phyloP scores from a whole-genome alignment of 805 yeast genomes.

The Tanozyma kutaoensis region DNA sequence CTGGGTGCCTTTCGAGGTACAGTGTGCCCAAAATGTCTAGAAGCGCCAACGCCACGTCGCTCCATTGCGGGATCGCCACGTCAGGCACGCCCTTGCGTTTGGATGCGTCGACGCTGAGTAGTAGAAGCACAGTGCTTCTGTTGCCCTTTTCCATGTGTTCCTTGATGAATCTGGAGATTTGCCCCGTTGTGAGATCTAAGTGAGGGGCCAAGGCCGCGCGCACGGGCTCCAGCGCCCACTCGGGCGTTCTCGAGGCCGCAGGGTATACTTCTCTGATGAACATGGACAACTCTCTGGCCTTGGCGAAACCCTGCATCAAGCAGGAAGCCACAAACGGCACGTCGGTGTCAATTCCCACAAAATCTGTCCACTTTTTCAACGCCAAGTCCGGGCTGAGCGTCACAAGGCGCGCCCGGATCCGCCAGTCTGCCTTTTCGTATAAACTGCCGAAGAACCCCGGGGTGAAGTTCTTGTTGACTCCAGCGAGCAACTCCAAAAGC shows the following conservation, averaged over 20 bases:
- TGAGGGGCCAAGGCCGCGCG: too few relatives aligned
- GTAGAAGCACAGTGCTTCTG: too few relatives aligned
- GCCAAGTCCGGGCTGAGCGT: constrained; percentile 48
- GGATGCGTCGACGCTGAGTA: too few relatives aligned
- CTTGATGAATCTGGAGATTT: too few relatives aligned
- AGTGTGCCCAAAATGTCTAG: too few relatives aligned
- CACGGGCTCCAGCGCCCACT: too few relatives aligned
- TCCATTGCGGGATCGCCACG: too few relatives aligned
- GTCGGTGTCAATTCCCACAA: constrained; percentile 8
- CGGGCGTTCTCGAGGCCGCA: too few relatives aligned
- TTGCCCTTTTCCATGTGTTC: too few relatives aligned
- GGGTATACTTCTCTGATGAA: constrained; percentile 37
- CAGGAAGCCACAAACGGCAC: constrained; percentile 10
- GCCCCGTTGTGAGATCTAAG: too few relatives aligned
- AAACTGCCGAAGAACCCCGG: constrained; percentile 32
- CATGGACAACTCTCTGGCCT: constrained; percentile 41
- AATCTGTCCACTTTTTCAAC: constrained; percentile 23
- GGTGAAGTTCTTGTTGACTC: constrained; percentile 40
- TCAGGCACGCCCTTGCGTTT: too few relatives aligned
- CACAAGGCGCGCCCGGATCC: constrained; percentile 32
- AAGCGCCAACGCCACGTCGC: too few relatives aligned
- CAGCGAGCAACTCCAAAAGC: constrained; percentile 33
- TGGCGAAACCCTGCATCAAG: constrained; percentile 33
- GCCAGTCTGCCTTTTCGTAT: constrained; percentile 27
- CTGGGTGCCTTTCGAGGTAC: constrained; percentile 5